Evolutionary conservation across 2,329 filamentous ascomycete genomes (phyloP), one percentile per base, ranked within the genome.

Genomic region (Diaporthe destruens): DNA sequence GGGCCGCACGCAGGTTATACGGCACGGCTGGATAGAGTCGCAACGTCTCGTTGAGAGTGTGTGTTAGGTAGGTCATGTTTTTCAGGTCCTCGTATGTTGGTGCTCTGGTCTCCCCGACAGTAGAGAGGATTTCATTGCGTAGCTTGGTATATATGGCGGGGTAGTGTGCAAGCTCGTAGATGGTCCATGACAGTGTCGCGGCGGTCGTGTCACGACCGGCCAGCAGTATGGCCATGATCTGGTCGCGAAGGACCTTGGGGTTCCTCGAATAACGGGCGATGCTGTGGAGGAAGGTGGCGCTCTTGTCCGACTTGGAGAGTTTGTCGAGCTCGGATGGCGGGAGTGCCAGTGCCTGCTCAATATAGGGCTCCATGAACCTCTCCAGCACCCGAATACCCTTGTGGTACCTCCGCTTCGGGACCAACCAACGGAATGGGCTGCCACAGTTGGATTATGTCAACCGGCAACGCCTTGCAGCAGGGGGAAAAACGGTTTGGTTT

Each of bases 281-380:
- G 69, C 92, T 92, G 79, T 95, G 91, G n/a, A 95, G 86, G 82
- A 96, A 95, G 0, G 91, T 94, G 77, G 93, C 93, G 61, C 86
- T 86, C 77, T 88, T 85, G 78, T 92, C 91, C 1, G 88, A 88
- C 76, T 91, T 93, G 55, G 88, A 89, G 76, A 92, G 90, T 76
- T 92, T 89, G 75, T 93, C 89, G 2, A 94, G 87, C 78, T 94
- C 92, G 14, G 88, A 87, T 0, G 87, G 85, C 0, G 89, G 87
- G 49, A 95, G 84, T 1, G 85, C 84, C 7, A 95, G 85, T 0
- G 92, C 88, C 53, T 89, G 86, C 69, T 92, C 87, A 76, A 95
- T 94, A 79, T 89, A 94, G 0, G 89, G 89, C 73, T 88, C 86
- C 9, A 94, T 88, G 79, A 95, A 95, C 20, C 87, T 81, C 77